These are phyloP conservation scores for Sporothrix mexicana DNA, from an alignment of 2,329 filamentous ascomycete species.

Conservation along the genomic window DNA sequence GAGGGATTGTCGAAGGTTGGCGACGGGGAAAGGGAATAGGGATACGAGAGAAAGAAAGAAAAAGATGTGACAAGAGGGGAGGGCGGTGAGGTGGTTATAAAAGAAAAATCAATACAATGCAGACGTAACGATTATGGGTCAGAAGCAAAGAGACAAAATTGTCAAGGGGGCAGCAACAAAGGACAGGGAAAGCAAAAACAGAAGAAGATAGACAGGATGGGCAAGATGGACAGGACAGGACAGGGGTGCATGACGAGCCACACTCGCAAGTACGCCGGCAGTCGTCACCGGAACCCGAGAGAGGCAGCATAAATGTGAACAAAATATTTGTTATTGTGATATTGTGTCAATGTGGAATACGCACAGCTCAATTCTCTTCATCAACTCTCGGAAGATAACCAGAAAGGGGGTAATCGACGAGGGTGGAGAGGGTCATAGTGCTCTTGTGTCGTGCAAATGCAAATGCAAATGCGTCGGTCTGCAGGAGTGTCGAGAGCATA, in stretches of 20 bases:
- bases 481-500: slow-evolving; percentile 7
- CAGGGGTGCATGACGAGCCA: neutral
- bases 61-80: neutral
- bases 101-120: neutral
- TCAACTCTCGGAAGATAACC: slow-evolving; percentile 23
- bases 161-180: neutral
- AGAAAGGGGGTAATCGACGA: neutral
- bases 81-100: slow-evolving; percentile 7
- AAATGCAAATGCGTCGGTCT: neutral
- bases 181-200: neutral
- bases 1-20: slow-evolving; percentile 15
- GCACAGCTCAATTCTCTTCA: slow-evolving; percentile 6
- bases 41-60: neutral
- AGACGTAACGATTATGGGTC: neutral
- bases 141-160: slow-evolving; percentile 3
- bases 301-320: neutral
- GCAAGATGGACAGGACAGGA: neutral
- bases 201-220: neutral
- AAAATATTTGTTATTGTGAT: neutral
- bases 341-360: neutral
- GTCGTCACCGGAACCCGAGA: slow-evolving; percentile 24
- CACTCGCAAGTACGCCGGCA: neutral
- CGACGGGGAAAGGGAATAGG: slow-evolving; percentile 7
- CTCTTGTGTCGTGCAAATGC: neutral
- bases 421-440: neutral